Evolutionary conservation across 1,139 yeast species (phyloP).

Genomic region (Pichia cactophila): DNA sequence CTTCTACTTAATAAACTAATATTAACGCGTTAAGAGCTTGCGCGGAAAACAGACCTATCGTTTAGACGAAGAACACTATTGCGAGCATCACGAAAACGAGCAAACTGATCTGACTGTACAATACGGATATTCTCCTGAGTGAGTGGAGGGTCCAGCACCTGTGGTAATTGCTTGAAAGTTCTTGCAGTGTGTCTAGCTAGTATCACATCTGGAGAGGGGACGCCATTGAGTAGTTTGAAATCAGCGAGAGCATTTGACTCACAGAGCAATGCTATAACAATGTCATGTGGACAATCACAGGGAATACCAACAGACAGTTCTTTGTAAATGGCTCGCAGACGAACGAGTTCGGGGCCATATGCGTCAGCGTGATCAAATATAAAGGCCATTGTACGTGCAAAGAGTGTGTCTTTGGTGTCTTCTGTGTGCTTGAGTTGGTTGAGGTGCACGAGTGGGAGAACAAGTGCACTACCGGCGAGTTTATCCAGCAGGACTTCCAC

Average conservation of each 20-base stretch:
- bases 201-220: too few species aligned
- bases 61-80: background rate
- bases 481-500: background rate
- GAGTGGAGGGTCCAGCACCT: background rate
- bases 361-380: background rate
- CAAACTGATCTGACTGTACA: background rate
- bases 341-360: background rate
- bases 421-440: too few species aligned
- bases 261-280: background rate
- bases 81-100: background rate
- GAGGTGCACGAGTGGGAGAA: background rate
- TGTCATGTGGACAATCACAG: background rate
- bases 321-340: background rate
- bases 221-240: too few species aligned
- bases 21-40: too few species aligned
- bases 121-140: background rate
- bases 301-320: too few species aligned
- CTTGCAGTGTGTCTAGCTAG: background rate
- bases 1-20: too few species aligned
- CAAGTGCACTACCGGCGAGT: background rate
- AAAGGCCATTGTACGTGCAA: background rate
- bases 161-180: background rate
- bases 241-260: background rate
- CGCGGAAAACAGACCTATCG: background rate
- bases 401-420: background rate